Evolutionary conservation across 1,284 basidiomycete species (phyloP).

Genomic region (Trichosporon sp.): DNA sequence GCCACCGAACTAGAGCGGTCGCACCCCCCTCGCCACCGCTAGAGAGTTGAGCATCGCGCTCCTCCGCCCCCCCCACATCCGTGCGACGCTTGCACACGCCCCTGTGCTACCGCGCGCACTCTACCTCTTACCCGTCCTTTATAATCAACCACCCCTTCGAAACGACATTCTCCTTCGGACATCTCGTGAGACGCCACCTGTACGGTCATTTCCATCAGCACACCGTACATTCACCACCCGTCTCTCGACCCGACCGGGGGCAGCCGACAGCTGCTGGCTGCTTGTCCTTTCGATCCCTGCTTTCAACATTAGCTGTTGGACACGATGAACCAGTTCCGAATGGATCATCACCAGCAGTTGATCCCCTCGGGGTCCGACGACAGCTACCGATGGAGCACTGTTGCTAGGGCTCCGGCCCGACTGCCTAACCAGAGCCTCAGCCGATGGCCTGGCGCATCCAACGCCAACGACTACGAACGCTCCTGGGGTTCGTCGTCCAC

Average conservation of each 20-base stretch:
- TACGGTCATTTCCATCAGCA: neutral
- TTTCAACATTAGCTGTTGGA: neutral
- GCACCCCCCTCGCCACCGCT: conserved; percentile 18
- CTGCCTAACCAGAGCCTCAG: neutral
- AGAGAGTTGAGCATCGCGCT: conserved; percentile 30
- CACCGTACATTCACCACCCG: neutral
- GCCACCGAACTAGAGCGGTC: conserved; percentile 6
- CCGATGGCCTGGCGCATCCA: neutral
- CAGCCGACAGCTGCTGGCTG: conserved; percentile 8
- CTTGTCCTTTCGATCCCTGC: neutral
- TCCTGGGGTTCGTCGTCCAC: neutral
- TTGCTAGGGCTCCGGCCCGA: neutral
- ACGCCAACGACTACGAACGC: neutral
- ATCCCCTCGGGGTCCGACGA: neutral
- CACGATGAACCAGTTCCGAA: conserved; percentile 9
- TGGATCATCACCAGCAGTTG: neutral
- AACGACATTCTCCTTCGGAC: conserved; percentile 2
- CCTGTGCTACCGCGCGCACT: neutral
- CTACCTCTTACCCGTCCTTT: neutral
- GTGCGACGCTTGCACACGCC: neutral
- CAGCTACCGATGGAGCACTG: neutral
- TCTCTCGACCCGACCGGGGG: neutral
- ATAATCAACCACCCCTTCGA: neutral
- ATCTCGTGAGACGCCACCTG: neutral
- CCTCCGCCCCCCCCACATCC: conserved; percentile 22